phyloP scores from a whole-genome alignment of 176 grass and related monocot species.

The Juncus inflexus region DNA sequence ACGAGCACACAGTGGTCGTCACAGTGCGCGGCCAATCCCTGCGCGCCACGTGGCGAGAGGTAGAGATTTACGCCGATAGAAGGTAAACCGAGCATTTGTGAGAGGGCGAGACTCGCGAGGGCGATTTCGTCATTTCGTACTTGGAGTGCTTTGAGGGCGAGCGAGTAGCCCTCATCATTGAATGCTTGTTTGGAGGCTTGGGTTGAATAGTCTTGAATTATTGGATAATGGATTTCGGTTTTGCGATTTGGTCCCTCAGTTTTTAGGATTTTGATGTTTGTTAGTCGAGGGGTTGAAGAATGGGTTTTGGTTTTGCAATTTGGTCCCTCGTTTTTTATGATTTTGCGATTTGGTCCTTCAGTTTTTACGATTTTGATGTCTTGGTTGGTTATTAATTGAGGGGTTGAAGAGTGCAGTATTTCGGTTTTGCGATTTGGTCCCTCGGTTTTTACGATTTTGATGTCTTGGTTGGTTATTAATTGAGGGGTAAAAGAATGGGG shows the following conservation, averaged over 20 bases:
- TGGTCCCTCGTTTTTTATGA: conserved; percentile 21
- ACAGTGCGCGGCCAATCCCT: conserved; percentile 68
- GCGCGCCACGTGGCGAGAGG: conserved; percentile 64
- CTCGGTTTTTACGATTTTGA: conserved; percentile 58
- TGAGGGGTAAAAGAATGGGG: conserved; percentile 41
- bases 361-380: conserved; percentile 57
- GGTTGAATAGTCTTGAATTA: conserved; percentile 24
- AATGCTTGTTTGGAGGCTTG: conserved; percentile 50
- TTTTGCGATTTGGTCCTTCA: no score
- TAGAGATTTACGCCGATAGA: conserved; percentile 85
- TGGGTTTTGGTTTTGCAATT: not conserved
- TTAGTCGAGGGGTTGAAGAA: conserved; percentile 41
- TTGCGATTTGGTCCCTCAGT: conserved; percentile 24
- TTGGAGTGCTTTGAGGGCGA: conserved; percentile 83
- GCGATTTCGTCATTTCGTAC: conserved; percentile 61
- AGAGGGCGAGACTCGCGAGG: conserved; percentile 44
- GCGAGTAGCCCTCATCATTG: conserved; percentile 51
- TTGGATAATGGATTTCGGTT: conserved; percentile 51
- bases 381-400: conserved; percentile 46
- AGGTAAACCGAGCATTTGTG: conserved; percentile 80
- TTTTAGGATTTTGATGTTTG: conserved; percentile 64
- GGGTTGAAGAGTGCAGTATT: conserved; percentile 37
- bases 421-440: not conserved
- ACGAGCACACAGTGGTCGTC: conserved; percentile 95
- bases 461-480: conserved; percentile 56